Evolutionary conservation across 2,329 filamentous ascomycete species (phyloP).

Genomic region (Hymenoscyphus repandus): DNA sequence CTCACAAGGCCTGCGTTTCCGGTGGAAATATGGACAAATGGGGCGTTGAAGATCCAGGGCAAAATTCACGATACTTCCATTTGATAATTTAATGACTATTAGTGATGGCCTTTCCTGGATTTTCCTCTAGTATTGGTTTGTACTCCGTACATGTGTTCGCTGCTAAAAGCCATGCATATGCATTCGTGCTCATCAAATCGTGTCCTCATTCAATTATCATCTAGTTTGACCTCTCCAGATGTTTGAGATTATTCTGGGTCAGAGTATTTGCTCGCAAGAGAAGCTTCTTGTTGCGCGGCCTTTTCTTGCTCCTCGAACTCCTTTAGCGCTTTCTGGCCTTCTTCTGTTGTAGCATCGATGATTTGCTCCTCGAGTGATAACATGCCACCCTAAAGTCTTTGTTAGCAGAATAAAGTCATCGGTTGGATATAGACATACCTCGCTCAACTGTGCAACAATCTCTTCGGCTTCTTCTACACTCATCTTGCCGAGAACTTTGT

Average conservation of each 20-base stretch:
- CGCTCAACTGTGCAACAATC: conserved; percentile 71
- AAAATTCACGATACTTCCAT: conserved; percentile 17
- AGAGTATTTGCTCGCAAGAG: conserved; percentile 25
- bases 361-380: conserved; percentile 88
- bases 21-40: conserved; percentile 20
- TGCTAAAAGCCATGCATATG: neutral
- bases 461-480: conserved; percentile 83
- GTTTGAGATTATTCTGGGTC: conserved; percentile 30
- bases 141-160: neutral
- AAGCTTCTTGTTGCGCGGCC: conserved; percentile 13
- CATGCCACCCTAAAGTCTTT: conserved; percentile 61
- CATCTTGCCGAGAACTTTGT: conserved; percentile 84
- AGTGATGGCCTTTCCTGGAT: conserved; percentile 2
- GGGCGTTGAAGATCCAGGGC: conserved; percentile 32
- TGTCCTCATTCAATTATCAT: neutral
- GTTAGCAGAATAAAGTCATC: conserved; percentile 4
- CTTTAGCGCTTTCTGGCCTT: conserved; percentile 72
- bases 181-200: neutral
- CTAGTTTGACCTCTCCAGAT: neutral
- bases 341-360: conserved; percentile 88
- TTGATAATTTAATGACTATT: neutral
- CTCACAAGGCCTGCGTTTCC: conserved; percentile 21
- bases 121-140: no score
- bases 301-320: conserved; percentile 61
- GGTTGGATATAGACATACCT: conserved; percentile 43